Base-by-base conservation (phyloP, 768 basidiomycete species). In the Sarcomyxa edulis region DNA sequence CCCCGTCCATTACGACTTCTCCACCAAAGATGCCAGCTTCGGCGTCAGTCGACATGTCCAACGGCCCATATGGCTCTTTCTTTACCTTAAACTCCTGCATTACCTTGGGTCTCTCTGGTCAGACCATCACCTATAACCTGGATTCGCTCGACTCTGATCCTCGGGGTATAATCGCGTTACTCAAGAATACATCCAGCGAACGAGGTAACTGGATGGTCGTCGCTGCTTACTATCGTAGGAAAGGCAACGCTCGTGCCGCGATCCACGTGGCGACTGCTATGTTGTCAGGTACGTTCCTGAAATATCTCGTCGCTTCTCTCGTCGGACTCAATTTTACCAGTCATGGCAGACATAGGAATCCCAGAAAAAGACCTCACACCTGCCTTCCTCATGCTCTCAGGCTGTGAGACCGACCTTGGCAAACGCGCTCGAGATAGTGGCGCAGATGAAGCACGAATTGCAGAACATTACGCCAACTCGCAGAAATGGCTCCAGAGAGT, bases 191-290 rank as follows among this genome's bases (percentile, higher is more conserved):
- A 2, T 54, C 56, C 5, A 66, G 67, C 31, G 74, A 74, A 44
- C 62, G 69, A 34, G 72, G 65, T 20, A 72, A 63, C 42, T 81
- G 77, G 74, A 71, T 80, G 65, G 58, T 69, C 9, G 71, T 75
- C 12, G 76, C 59, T 5, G 74, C 68, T 1, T 61, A 66, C 45
- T 79, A 78, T 55, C 71, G 77, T 33, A 60, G 73, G 16, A 61
- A 47, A 18, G 68, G 70, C n/a, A 67, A 72, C 36, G 50, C 65
- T n/a, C 19, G 37, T 6, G 66, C 69, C 26, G 76, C 76, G 2
- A 55, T 71, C 21, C 49, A 51, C 3, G 67, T 78, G 7, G 47
- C 72, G 19, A 53, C 60, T 15, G 55, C 60, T 16, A 66, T 81
- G 64, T 51, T 78, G 22, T 55, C 72, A 58, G 69, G 78, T 77